Percentiles rank a stretch among this genome's conserved stretches.
These are phyloP conservation scores for Cinnamomum chago DNA, from an alignment of 164 flowering plant species.

Conservation along the genomic window DNA sequence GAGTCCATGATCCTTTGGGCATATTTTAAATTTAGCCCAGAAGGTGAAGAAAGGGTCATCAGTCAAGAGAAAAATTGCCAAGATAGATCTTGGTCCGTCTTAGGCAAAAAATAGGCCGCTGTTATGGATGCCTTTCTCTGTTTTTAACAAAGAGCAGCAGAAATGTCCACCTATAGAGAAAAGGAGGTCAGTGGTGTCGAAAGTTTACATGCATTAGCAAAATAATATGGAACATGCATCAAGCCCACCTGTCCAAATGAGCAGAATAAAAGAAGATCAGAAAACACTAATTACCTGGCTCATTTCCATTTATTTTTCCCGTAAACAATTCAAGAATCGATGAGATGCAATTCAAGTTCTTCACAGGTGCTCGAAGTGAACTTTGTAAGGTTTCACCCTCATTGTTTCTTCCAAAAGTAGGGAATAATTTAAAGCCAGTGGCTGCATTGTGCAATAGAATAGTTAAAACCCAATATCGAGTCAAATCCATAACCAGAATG, in stretches of 20 bases:
- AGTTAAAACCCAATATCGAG: not conserved
- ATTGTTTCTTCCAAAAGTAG: conserved; percentile 24
- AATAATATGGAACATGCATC: too few relatives aligned
- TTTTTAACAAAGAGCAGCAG: too few relatives aligned
- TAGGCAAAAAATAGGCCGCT: too few relatives aligned
- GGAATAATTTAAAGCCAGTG: conserved; percentile 34
- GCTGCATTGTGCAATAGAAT: conserved; percentile 26
- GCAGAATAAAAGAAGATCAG: not conserved
- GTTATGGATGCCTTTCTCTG: too few relatives aligned
- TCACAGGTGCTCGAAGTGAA: conserved; percentile 17
- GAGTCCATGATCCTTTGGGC: not conserved
- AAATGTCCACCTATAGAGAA: too few relatives aligned
- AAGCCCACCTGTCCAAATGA: not conserved
- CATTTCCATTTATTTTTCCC: conserved; percentile 12
- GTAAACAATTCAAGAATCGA: conserved; percentile 21
- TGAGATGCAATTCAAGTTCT: conserved; percentile 24
- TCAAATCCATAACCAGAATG: not conserved
- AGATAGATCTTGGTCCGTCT: not conserved
- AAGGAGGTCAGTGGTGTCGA: too few relatives aligned
- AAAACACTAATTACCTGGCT: conserved; percentile 23
- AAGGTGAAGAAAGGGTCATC: not conserved
- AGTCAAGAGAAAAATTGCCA: not conserved
- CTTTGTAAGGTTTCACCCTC: conserved; percentile 15
- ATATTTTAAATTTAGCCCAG: not conserved
- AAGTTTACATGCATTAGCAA: too few relatives aligned